A percentile compares a stretch with the other conserved stretches of the same genome.
phyloP scores from a whole-genome alignment of 306 rosid species.

The Astragalus glycyphyllos region DNA sequence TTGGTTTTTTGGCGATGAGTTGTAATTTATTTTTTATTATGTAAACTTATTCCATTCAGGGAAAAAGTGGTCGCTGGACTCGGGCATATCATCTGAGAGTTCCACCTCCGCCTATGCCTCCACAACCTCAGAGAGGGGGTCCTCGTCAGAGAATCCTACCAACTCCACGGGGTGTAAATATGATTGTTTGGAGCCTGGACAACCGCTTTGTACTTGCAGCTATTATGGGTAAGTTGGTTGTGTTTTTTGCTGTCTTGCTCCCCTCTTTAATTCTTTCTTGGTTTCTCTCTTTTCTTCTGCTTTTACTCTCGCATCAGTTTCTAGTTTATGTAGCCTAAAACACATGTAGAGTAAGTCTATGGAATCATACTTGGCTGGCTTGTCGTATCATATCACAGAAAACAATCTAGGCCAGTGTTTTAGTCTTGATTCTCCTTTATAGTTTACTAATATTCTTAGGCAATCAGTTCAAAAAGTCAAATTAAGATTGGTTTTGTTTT shows the following conservation, averaged over 20 bases:
- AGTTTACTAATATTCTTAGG: constrained; percentile 7
- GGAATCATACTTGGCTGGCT: constrained; percentile 18
- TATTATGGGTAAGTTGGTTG: constrained; percentile 78
- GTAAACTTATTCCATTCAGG: constrained; percentile 55
- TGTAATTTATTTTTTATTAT: constrained; percentile 5
- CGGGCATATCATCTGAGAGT: constrained; percentile 98
- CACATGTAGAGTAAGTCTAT: background rate
- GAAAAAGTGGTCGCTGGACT: constrained; percentile 94
- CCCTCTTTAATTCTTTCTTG: constrained; percentile 16
- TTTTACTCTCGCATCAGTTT: background rate
- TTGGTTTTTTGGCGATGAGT: constrained; percentile 10
- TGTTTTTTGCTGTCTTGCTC: constrained; percentile 22
- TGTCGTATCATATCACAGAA: constrained; percentile 3
- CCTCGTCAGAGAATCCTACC: constrained; percentile 98
- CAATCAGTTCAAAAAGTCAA: constrained; percentile 4
- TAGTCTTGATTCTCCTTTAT: constrained; percentile 19
- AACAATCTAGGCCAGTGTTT: constrained; percentile 25
- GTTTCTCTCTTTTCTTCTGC: constrained; percentile 15
- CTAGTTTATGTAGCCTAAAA: background rate
- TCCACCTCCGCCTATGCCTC: constrained; percentile 98
- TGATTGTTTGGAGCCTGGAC: constrained; percentile 99
- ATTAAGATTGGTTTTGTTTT: constrained; percentile 1
- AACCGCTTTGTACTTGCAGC: constrained; percentile 99
- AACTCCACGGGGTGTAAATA: constrained; percentile 99
- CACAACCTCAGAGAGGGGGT: constrained; percentile 93